Evolutionary conservation across 768 basidiomycete genomes (phyloP), one percentile per base, ranked within the genome.

Genomic region (Auricularia sp.): DNA sequence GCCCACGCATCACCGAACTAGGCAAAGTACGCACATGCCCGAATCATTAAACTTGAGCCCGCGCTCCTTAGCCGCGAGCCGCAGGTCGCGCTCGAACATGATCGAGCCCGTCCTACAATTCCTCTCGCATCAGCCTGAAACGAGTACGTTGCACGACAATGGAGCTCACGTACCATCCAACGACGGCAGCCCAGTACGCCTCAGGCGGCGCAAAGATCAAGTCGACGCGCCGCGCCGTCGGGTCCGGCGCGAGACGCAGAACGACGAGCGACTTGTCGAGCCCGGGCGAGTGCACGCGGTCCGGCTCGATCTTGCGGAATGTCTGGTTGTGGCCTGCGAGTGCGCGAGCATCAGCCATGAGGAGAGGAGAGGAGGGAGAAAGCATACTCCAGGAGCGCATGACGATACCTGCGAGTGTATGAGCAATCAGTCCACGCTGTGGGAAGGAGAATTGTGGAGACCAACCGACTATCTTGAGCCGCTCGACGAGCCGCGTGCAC

Each of bases 21-120:
- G 39, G n/a, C 8, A 59, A 63, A 47, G 18, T 23, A 65, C 85
- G 73, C 71, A 89, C 90, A 93, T 81, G 59, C 88, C 91, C 12
- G 85, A 84, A 68, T 88, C 91, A 72, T 92, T 90, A 66, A 66
- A 61, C 21, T 7, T 47, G n/a, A 64, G 78, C 35, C 67, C 86
- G 87, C 75, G 82, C 67, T 77, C 72, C 53, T 80, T 74, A 70
- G 90, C 90, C 1, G 88, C 87, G 14, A 83, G 74, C 66, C 90
- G 80, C 61, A 97, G 73, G 74, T 96, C 94, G 34, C 92, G 78
- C 73, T 96, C 84, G 71, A 97, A 96, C 85, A 92, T 88, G 66
- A 83, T 91, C 3, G 90, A 93, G 0, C 94, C 93, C 4, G 87
- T 88, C 90, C 90, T 91, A 65, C 23, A 63, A 39, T 33, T 43